Evolutionary conservation across 805 yeast genomes (phyloP).

Genomic region (Candida gorgasii): DNA sequence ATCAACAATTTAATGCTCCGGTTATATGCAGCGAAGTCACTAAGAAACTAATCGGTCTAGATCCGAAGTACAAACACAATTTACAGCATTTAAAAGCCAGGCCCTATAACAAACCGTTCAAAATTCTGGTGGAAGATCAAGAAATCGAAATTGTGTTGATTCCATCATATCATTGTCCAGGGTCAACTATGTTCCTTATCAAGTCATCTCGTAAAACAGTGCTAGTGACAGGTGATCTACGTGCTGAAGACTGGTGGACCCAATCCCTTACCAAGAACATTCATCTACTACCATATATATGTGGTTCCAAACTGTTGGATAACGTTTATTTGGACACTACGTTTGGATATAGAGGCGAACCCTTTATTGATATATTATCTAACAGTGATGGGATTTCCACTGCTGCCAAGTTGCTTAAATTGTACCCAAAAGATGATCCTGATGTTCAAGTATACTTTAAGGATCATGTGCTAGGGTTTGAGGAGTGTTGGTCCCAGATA

Average conservation of each 20-base stretch:
- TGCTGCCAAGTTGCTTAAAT: slow-evolving; percentile 31
- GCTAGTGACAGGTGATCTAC: slow-evolving; percentile 56
- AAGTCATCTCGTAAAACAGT: slow-evolving; percentile 36
- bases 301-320: slow-evolving; percentile 35
- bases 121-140: slow-evolving; percentile 17
- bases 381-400: slow-evolving; percentile 43
- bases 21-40: slow-evolving; percentile 49
- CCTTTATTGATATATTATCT: slow-evolving; percentile 44
- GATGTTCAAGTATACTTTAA: slow-evolving; percentile 42
- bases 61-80: slow-evolving; percentile 19
- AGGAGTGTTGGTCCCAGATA: slow-evolving; percentile 50
- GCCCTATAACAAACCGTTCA: slow-evolving; percentile 22
- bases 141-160: slow-evolving; percentile 41
- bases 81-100: slow-evolving; percentile 20
- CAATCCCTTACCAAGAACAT: slow-evolving; percentile 36
- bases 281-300: slow-evolving; percentile 40
- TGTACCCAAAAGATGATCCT: slow-evolving; percentile 43
- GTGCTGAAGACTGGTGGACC: slow-evolving; percentile 58
- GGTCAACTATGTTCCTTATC: slow-evolving; percentile 55
- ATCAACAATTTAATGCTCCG: slow-evolving; percentile 35
- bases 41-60: slow-evolving; percentile 22
- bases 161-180: slow-evolving; percentile 60
- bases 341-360: slow-evolving; percentile 50
- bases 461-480: slow-evolving; percentile 51
- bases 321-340: slow-evolving; percentile 58